Conservation (phyloP, 192 early-diverging fungal species). For the Linnemannia elongata region DNA sequence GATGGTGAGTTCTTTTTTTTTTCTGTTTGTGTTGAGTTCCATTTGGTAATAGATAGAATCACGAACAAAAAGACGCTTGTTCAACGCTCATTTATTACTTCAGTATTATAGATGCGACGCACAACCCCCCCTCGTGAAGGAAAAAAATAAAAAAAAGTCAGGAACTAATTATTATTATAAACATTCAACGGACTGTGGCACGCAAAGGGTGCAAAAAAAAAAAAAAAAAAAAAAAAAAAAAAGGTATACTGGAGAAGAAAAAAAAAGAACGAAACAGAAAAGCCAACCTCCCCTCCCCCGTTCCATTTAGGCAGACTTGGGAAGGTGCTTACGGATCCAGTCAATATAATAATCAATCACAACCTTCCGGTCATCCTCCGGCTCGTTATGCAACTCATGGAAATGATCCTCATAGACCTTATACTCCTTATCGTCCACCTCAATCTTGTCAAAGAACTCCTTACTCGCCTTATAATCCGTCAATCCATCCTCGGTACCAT, state of each 20-base stretch:
- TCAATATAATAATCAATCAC: conserved; percentile 58
- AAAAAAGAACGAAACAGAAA: neutral
- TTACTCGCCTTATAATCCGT: conserved; percentile 47
- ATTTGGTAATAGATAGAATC: neutral
- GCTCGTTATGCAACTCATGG: conserved; percentile 59
- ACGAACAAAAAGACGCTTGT: neutral
- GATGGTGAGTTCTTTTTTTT: neutral
- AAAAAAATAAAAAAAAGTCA: neutral
- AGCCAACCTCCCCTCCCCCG: neutral
- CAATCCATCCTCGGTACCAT: conserved; percentile 66
- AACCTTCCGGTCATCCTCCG: conserved; percentile 45
- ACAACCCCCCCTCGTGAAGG: neutral
- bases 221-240: neutral
- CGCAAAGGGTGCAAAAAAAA: neutral
- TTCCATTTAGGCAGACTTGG: conserved; percentile 8
- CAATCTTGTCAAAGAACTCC: conserved; percentile 55
- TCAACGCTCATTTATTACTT: neutral
- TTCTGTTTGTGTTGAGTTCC: too few relatives aligned
- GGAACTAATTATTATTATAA: neutral
- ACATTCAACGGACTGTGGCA: neutral
- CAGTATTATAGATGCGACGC: neutral
- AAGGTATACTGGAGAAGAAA: too few relatives aligned
- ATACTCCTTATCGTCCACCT: conserved; percentile 58
- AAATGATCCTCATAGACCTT: conserved; percentile 33
- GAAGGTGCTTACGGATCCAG: conserved; percentile 52